These are phyloP conservation scores for Rhizomucor pusillus DNA, from an alignment of 371 early-diverging fungal genomes.

Conservation along the genomic window DNA sequence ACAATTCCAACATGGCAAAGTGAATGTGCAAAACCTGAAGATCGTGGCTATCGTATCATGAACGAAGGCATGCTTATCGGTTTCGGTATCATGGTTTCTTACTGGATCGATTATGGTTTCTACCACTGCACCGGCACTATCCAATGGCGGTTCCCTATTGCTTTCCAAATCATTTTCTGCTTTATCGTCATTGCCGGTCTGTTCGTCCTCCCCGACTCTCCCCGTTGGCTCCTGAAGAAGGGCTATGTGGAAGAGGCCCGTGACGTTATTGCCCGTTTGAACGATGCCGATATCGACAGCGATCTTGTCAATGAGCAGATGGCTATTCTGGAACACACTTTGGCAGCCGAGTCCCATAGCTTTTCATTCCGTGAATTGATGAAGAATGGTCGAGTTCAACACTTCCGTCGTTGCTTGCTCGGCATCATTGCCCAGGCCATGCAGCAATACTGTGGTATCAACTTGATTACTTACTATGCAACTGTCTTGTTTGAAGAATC, in stretches of 20 bases:
- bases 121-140: conserved; percentile 31
- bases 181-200: conserved; percentile 39
- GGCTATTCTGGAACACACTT: conserved; percentile 42
- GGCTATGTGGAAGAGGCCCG: conserved; percentile 34
- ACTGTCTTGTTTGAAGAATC: conserved; percentile 15
- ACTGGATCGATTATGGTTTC: conserved; percentile 48
- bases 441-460: conserved; percentile 48
- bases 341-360: conserved; percentile 22
- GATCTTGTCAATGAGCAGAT: conserved; percentile 34
- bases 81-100: conserved; percentile 25
- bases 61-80: conserved; percentile 21
- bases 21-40: conserved; percentile 18
- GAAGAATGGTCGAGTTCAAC: conserved; percentile 37
- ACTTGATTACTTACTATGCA: conserved; percentile 27
- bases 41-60: conserved; percentile 17
- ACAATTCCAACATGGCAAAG: conserved; percentile 26
- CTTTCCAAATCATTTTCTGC: conserved; percentile 49
- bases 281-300: conserved; percentile 27
- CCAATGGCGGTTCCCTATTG: conserved; percentile 53
- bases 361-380: conserved; percentile 38
- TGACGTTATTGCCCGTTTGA: conserved; percentile 37
- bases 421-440: conserved; percentile 44
- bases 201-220: conserved; percentile 53
- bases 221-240: conserved; percentile 55
- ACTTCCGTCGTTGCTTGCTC: conserved; percentile 39